Conservation (phyloP, 2,329 filamentous ascomycete species). For the Pseudogymnoascus verrucosus region DNA sequence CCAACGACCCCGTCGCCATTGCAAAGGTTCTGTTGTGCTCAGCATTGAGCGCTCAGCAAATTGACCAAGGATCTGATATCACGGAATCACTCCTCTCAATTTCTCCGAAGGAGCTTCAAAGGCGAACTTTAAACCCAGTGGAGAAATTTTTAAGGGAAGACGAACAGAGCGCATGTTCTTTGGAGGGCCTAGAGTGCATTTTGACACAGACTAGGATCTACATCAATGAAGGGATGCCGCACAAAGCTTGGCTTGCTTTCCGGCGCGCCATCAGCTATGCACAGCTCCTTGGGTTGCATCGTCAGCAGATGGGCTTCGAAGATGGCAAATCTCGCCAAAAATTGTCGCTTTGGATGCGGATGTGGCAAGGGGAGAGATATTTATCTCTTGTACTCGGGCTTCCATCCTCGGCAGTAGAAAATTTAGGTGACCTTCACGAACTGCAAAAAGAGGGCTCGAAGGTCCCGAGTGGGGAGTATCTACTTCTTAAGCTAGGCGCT, state of each 20-base stretch:
- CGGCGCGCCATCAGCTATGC: constrained; percentile 44
- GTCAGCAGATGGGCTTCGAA: constrained; percentile 23
- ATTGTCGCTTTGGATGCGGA: constrained; percentile 31
- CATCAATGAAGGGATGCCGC: constrained; percentile 46
- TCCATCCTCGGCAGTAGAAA: constrained; percentile 30
- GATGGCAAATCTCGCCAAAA: constrained; percentile 22
- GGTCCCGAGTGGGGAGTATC: background rate
- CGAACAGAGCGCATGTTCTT: constrained; percentile 40
- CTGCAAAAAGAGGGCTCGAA: background rate
- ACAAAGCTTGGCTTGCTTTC: constrained; percentile 44
- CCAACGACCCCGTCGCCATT: constrained; percentile 31
- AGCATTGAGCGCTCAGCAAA: constrained; percentile 34
- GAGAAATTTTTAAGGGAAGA: constrained; percentile 39
- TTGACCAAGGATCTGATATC: constrained; percentile 33
- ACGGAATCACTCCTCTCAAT: constrained; percentile 30
- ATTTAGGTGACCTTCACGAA: background rate
- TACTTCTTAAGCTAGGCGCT: background rate
- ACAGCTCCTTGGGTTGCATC: constrained; percentile 42
- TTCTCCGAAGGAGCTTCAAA: constrained; percentile 35
- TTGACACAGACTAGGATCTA: constrained; percentile 44
- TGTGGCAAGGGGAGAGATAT: constrained; percentile 40
- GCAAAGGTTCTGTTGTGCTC: constrained; percentile 37
- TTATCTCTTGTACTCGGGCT: constrained; percentile 46
- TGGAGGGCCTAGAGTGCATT: constrained; percentile 46
- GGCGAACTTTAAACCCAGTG: constrained; percentile 38